phyloP scores from a whole-genome alignment of 2,329 filamentous ascomycete species.

The Periconia macrospinosa region DNA sequence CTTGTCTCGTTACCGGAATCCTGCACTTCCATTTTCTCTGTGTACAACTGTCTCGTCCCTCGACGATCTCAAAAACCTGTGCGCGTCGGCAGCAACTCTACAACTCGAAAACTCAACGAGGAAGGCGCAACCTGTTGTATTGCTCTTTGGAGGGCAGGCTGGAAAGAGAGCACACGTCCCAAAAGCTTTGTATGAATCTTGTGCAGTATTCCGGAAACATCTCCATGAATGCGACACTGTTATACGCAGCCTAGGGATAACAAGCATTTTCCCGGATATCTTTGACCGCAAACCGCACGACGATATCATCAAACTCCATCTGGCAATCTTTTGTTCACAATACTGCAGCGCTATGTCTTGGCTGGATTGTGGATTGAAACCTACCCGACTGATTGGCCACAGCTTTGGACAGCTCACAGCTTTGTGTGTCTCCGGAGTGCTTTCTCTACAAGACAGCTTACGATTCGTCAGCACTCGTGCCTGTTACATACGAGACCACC shows the following conservation, averaged over 20 bases:
- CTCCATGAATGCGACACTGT: slow-evolving; percentile 7
- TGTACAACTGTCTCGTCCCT: background rate
- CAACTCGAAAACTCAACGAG: background rate
- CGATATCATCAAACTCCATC: slow-evolving; percentile 11
- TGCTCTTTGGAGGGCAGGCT: slow-evolving; percentile 9
- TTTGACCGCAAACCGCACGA: slow-evolving; percentile 5
- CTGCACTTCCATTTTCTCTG: background rate
- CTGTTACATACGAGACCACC: slow-evolving; percentile 22
- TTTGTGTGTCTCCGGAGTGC: slow-evolving; percentile 31
- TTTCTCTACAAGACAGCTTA: slow-evolving; percentile 34
- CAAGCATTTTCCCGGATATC: slow-evolving; percentile 6
- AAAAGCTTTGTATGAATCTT: background rate
- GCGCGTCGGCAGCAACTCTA: background rate
- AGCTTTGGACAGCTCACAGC: slow-evolving; percentile 44
- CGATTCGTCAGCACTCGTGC: slow-evolving; percentile 40
- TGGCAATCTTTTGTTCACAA: slow-evolving; percentile 12
- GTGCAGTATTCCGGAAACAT: slow-evolving; percentile 1
- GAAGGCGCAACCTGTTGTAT: slow-evolving; percentile 3
- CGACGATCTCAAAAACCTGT: background rate
- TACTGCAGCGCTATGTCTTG: slow-evolving; percentile 17
- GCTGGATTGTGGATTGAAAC: slow-evolving; percentile 12
- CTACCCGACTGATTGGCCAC: slow-evolving; percentile 15
- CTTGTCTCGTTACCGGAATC: background rate
- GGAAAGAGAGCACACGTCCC: background rate
- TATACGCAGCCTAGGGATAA: background rate